Evolutionary conservation across 2,329 filamentous ascomycete species (phyloP).

Genomic region (Verticillium klebahnii): DNA sequence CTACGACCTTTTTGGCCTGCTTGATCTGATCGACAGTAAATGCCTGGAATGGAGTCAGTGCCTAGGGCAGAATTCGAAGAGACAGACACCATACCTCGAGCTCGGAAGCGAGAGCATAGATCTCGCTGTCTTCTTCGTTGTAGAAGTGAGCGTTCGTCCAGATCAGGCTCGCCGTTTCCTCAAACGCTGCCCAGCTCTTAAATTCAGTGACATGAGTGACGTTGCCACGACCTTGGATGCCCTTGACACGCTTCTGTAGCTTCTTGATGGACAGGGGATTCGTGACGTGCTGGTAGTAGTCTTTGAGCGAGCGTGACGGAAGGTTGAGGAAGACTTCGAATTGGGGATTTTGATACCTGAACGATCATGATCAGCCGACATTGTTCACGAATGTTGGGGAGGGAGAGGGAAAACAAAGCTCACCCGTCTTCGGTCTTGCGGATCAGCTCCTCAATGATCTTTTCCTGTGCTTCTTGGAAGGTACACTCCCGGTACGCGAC

Average conservation of each 20-base stretch:
- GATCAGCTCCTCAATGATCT: constrained; percentile 72
- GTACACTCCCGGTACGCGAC: constrained; percentile 65
- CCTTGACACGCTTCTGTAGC: constrained; percentile 72
- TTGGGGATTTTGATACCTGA: constrained; percentile 53
- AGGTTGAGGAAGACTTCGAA: constrained; percentile 65
- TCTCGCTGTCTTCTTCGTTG: constrained; percentile 88
- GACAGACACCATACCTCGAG: constrained; percentile 57
- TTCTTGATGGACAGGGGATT: constrained; percentile 75
- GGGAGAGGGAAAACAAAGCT: constrained; percentile 19
- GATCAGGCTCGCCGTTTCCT: constrained; percentile 72
- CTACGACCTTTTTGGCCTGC: constrained; percentile 67
- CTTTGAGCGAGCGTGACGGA: constrained; percentile 68
- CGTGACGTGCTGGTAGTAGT: constrained; percentile 82
- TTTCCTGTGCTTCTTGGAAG: constrained; percentile 84
- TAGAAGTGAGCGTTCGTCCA: constrained; percentile 88
- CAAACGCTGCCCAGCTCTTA: constrained; percentile 78
- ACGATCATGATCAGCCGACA: not conserved
- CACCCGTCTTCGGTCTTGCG: constrained; percentile 58
- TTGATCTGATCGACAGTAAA: constrained; percentile 65
- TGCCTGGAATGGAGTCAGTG: constrained; percentile 40
- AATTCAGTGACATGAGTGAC: constrained; percentile 63
- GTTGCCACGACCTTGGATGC: constrained; percentile 63
- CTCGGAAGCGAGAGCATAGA: constrained; percentile 70
- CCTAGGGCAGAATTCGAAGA: not conserved
- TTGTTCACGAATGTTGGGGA: constrained; percentile 1